Evolutionary conservation across 2,329 filamentous ascomycete genomes (phyloP), one percentile per base, ranked within the genome.

Genomic region (Curvularia lunata): DNA sequence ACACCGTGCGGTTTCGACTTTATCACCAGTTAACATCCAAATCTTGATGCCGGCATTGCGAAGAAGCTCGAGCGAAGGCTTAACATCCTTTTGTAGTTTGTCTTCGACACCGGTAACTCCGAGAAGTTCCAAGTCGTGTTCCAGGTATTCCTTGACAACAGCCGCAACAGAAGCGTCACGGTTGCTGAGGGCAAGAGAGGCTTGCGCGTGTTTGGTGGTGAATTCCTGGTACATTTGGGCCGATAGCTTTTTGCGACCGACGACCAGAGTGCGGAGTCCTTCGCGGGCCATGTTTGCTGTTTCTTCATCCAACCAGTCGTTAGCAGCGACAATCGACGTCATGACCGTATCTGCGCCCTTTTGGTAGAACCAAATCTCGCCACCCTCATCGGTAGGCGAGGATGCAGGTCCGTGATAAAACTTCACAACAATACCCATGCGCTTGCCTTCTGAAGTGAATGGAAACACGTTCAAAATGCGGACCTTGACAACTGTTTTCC

Each of bases 271-370:
- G 56, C 95, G 89, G 48, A 99, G 82, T 38, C 95, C 95, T 81
- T 99, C 96, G 47, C 95, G 88, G 5, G 96, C 96, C 96, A 99
- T 99, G 75, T 99, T 99, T n/a, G 92, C 91, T 0, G 95, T 98
- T 77, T 99, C 95, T 76, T 99, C 95, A 66, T 99, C 95, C 0
- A 99, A 86, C 96, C 95, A 99, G 79, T 99, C 95, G 72, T 98
- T 99, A 18, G 93, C 87, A 7, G 90, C 91, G 34, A 99, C 95
- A 64, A 99, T 98, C 3, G 89, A 85, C n/a, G 89, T 86, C 96
- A 99, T 99, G 63, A 99, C 94, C 0, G 95, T 98, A 75, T 99
- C 96, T 2, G 95, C 96, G 60, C 95, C 95, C 78, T 99, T 99
- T 71, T 99, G 93, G 73, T 94, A 98, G 79, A 99, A 99, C 91